Evolutionary conservation across 441 rosid species (phyloP), one percentile per base, ranked within the genome.

Genomic region (Aleurites moluccanus): DNA sequence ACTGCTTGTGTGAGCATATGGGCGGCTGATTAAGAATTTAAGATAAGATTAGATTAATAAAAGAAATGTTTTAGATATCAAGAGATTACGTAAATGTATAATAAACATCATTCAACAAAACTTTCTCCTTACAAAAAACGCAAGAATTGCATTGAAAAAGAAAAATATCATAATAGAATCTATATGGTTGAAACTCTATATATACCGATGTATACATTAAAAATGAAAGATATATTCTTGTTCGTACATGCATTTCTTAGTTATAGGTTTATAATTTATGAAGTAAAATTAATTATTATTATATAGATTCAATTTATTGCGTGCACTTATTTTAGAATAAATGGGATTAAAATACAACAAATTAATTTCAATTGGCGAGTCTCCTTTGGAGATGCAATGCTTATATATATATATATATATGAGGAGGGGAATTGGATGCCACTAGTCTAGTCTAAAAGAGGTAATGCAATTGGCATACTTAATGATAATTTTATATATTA

Each of bases 391-490:
- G 25, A 18, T 8, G 42, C 3, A 28, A 68, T 50, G 14, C 40
- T 47, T n/a, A n/a, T n/a, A n/a, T n/a, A n/a, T n/a, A n/a, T 15
- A 10, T 56, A 67, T 65, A 9, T 72, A 55, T 40, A 50, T 25
- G 67, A 69, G 50, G 20, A 21, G 33, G 59, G 68, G 67, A 73
- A 59, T 38, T 71, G 84, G 73, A 70, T 47, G 25, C 71, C 76
- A 73, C 69, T 61, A 72, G n/a, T 23, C 76, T 60, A 72, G 49
- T n/a, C 59, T 25, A 27, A 71, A 67, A 74, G 50, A 66, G 53
- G 27, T 61, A 44, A 44, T 9, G 11, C 45, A 35, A 14, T 3
- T 49, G 18, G 16, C 73, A 53, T n/a, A 49, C 27, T 72, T 33
- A 49, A 52, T 68, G 72, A 70, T 67, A 42, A 65, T 55, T 20